These are phyloP conservation scores for Penicillium sp. DNA, from an alignment of 2,329 filamentous ascomycete species.

Conservation along the genomic window DNA sequence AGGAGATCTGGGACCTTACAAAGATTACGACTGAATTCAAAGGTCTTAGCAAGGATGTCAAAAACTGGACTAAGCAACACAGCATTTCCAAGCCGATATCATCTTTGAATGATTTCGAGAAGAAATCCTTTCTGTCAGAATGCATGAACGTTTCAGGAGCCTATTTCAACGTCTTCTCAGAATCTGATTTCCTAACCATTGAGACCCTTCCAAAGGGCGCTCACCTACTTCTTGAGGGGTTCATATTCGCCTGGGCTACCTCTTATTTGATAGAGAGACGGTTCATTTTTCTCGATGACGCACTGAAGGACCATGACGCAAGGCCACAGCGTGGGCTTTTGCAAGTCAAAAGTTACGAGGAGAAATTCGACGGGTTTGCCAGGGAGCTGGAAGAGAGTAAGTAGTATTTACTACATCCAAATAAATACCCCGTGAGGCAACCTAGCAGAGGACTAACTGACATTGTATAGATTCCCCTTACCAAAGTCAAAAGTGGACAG, in stretches of 20 bases:
- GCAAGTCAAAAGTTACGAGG: neutral
- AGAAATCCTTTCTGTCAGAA: neutral
- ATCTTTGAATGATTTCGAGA: neutral
- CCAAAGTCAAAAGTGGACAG: neutral
- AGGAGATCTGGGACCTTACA: neutral
- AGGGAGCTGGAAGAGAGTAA: neutral
- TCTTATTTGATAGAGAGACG: neutral
- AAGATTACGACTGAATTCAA: neutral
- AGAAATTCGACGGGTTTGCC: neutral
- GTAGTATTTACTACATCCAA: neutral
- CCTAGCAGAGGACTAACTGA: neutral
- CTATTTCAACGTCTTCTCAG: neutral
- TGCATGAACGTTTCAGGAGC: neutral
- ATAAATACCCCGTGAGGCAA: neutral
- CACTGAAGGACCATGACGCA: neutral
- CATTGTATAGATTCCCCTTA: neutral
- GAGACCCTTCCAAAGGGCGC: neutral
- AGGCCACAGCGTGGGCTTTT: neutral
- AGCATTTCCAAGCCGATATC: neutral
- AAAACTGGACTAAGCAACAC: neutral
- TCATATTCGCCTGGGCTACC: neutral
- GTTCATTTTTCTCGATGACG: constrained; percentile 5
- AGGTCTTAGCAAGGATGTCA: neutral
- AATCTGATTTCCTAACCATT: neutral
- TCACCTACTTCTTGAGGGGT: neutral